Conservation (phyloP, 2,329 filamentous ascomycete species). For the Westerdykella sp. region DNA sequence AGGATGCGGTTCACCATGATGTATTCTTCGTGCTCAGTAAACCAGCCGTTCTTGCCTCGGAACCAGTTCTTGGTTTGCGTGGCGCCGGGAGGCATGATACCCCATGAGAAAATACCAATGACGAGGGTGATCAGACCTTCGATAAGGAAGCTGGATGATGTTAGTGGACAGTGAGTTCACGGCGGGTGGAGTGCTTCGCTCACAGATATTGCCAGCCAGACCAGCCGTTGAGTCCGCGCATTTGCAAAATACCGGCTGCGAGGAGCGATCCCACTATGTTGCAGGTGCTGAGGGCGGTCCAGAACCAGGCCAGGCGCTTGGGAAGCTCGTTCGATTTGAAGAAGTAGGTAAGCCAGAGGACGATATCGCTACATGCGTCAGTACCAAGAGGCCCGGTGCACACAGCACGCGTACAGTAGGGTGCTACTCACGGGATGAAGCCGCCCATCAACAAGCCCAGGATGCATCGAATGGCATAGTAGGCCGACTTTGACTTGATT, state of each 20-base stretch:
- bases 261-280: slow-evolving; percentile 23
- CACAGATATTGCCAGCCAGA: slow-evolving; percentile 38
- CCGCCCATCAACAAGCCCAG: no score
- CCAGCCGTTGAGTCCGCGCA: slow-evolving; percentile 39
- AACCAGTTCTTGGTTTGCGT: slow-evolving; percentile 51
- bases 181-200: neutral
- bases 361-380: no score
- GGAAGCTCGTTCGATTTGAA: no score
- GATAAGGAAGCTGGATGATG: slow-evolving; percentile 40
- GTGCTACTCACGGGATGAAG: no score
- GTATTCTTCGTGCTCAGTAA: slow-evolving; percentile 52
- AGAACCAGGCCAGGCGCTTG: no score
- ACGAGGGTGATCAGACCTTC: slow-evolving; percentile 51
- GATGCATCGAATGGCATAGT: no score
- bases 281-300: no score
- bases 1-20: slow-evolving; percentile 58
- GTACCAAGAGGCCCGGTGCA: no score
- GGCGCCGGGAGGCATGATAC: slow-evolving; percentile 48
- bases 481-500: no score
- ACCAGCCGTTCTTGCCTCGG: slow-evolving; percentile 55
- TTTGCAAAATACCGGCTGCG: slow-evolving; percentile 38
- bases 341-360: no score
- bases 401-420: no score
- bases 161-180: slow-evolving; percentile 24
- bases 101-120: slow-evolving; percentile 50